A percentile compares a stretch with the other conserved stretches of the same genome.
Conservation (phyloP, 331 rosid genomes). For the Quercus phellos region DNA sequence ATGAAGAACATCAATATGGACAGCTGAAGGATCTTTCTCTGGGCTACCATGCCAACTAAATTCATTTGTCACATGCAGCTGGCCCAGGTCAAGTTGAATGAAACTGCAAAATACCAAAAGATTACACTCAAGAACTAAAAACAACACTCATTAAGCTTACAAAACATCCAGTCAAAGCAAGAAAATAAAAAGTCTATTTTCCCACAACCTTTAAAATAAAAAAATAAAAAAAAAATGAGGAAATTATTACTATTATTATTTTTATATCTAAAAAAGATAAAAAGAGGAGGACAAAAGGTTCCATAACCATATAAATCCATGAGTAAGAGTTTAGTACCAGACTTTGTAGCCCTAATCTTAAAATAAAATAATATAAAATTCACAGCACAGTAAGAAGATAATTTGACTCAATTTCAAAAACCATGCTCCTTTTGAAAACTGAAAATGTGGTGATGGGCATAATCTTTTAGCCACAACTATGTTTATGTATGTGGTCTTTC, state of each 20-base stretch:
- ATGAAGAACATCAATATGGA: conserved; percentile 77
- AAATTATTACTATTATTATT: too few relatives aligned
- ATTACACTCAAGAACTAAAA: background rate
- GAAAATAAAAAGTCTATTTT: background rate
- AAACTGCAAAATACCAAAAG: conserved; percentile 50
- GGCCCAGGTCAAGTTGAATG: conserved; percentile 97
- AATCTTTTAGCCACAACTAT: background rate
- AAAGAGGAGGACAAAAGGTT: background rate
- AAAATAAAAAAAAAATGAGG: background rate
- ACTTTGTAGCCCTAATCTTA: background rate
- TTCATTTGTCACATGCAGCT: conserved; percentile 71
- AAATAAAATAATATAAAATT: background rate
- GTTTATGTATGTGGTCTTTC: background rate
- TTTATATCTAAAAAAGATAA: background rate
- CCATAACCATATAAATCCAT: background rate
- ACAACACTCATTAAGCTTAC: background rate
- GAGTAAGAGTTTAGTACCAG: background rate
- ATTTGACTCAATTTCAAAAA: background rate
- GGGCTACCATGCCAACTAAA: conserved; percentile 88
- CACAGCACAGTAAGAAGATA: background rate
- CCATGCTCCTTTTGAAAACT: background rate
- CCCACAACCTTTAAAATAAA: background rate
- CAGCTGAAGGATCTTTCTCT: conserved; percentile 86
- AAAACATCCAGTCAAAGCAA: conserved; percentile 3
- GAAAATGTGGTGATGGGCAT: background rate